A percentile compares a stretch with the other conserved stretches of the same genome.
These are phyloP conservation scores for Curvularia eragrostidis DNA, from an alignment of 2,329 filamentous ascomycete genomes.

Conservation along the genomic window DNA sequence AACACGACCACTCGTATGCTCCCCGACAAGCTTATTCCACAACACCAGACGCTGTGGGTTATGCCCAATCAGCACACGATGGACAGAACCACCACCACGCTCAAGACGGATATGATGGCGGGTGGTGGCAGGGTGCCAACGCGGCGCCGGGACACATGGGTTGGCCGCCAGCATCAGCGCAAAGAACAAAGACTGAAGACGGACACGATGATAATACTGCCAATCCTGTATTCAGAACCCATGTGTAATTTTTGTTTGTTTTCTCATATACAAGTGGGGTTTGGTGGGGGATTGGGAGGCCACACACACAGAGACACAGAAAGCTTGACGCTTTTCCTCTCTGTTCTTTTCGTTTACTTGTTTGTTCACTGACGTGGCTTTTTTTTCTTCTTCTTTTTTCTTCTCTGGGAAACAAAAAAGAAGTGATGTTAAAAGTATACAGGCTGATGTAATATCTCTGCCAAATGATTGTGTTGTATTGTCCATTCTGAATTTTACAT, in stretches of 20 bases:
- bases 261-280: background rate
- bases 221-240: background rate
- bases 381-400: too few relatives aligned
- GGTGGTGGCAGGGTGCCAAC: constrained; percentile 19
- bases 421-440: too few relatives aligned
- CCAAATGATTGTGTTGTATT: too few relatives aligned
- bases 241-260: background rate
- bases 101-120: constrained; percentile 11
- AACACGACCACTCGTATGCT: constrained; percentile 7
- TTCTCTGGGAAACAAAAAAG: too few relatives aligned
- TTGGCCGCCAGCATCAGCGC: constrained; percentile 8
- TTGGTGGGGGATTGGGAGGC: background rate
- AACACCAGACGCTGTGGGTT: constrained; percentile 3
- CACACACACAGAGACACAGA: too few relatives aligned
- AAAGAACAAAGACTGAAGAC: background rate
- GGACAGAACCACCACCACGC: constrained; percentile 10
- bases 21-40: constrained; percentile 10
- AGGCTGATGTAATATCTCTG: too few relatives aligned
- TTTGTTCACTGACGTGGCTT: too few relatives aligned
- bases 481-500: too few relatives aligned
- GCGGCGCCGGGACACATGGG: constrained; percentile 12
- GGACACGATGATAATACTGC: background rate
- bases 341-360: too few relatives aligned
- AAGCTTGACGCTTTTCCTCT: too few relatives aligned
- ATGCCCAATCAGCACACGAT: constrained; percentile 2